Conservation (phyloP, 257 asterid genomes). For the Primulina huaijiensis region DNA sequence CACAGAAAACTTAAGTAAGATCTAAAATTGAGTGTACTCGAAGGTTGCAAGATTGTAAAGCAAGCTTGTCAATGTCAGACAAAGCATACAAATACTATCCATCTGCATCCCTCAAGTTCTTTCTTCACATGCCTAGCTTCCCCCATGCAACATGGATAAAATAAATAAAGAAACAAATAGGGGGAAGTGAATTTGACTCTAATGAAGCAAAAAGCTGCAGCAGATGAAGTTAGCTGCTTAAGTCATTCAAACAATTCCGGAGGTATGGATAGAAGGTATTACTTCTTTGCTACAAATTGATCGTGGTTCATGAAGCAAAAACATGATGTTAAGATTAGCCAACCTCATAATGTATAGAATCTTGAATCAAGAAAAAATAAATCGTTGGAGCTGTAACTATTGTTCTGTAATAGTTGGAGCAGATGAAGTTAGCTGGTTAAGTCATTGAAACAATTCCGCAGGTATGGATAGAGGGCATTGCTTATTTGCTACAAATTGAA, state of each 20-base stretch:
- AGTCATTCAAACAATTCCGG: constrained; percentile 59
- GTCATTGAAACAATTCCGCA: constrained; percentile 58
- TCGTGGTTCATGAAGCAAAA: constrained; percentile 49
- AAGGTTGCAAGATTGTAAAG: constrained; percentile 22
- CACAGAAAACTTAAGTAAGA: constrained; percentile 4
- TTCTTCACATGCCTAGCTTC: constrained; percentile 10
- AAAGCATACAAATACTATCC: constrained; percentile 11
- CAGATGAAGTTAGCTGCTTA: constrained; percentile 28
- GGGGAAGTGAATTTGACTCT: constrained; percentile 9
- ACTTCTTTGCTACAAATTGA: constrained; percentile 94
- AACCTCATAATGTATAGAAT: no score
- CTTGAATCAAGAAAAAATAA: no score
- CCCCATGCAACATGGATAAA: constrained; percentile 6
- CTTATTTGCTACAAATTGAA: constrained; percentile 95
- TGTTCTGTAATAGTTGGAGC: background rate
- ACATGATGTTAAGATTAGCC: background rate
- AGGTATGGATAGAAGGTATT: constrained; percentile 76
- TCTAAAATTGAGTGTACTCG: constrained; percentile 22
- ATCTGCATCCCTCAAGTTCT: background rate
- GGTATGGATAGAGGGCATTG: constrained; percentile 78
- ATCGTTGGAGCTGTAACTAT: no score
- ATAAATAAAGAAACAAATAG: background rate
- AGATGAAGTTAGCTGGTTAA: constrained; percentile 27
- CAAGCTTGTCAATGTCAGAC: background rate
- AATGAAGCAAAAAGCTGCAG: background rate